Conservation (phyloP, 345 rosid genomes). For the Hibiscus mutabilis region DNA sequence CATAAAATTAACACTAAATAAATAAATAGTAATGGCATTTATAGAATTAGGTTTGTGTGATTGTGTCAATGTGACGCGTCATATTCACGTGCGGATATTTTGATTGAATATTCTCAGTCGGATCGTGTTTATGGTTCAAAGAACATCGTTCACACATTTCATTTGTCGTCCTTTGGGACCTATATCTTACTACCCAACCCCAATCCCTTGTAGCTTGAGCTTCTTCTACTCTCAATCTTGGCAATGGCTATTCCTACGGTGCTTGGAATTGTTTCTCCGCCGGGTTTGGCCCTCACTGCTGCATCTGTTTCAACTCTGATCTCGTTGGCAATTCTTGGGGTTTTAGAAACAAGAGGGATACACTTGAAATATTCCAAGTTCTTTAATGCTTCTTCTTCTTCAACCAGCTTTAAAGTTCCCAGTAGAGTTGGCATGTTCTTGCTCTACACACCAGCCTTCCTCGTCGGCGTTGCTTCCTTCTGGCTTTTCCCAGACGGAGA, state of each 20-base stretch:
- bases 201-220: not conserved
- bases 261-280: constrained; percentile 24
- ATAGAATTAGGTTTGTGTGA: too few relatives aligned
- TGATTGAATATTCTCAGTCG: too few relatives aligned
- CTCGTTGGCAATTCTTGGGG: constrained; percentile 25
- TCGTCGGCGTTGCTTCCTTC: constrained; percentile 46
- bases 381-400: constrained; percentile 10
- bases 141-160: too few relatives aligned
- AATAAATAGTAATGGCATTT: too few relatives aligned
- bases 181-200: not conserved
- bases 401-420: constrained; percentile 20
- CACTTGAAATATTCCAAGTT: constrained; percentile 61
- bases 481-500: constrained; percentile 30
- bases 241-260: constrained; percentile 1
- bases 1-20: too few relatives aligned
- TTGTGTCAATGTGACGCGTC: too few relatives aligned
- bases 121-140: too few relatives aligned
- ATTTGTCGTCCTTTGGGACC: too few relatives aligned
- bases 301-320: constrained; percentile 29
- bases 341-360: constrained; percentile 45
- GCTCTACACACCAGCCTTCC: constrained; percentile 52
- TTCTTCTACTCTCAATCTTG: not conserved
- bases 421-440: constrained; percentile 56
- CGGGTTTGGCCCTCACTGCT: constrained; percentile 25
- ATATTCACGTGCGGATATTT: too few relatives aligned